Percentiles rank a stretch among this genome's conserved stretches.
These are phyloP conservation scores for Sequoia sempervirens DNA, from an alignment of 75 land plant species.

Conservation along the genomic window DNA sequence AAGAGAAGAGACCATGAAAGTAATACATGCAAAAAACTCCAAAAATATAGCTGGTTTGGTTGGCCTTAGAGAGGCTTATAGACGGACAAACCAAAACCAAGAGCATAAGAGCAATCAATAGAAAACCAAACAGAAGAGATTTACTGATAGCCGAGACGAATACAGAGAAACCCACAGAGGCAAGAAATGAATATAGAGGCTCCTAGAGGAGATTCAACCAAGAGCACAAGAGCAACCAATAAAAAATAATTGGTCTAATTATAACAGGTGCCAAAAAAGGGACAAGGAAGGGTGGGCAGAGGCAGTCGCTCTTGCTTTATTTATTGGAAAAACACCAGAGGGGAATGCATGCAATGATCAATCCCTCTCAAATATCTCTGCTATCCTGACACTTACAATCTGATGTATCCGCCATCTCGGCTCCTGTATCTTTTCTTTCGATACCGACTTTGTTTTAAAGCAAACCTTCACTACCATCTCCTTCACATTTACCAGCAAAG, in stretches of 20 bases:
- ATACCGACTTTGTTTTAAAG: not conserved
- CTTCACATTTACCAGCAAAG: conserved; percentile 11
- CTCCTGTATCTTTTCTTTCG: not conserved
- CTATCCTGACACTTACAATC: not conserved
- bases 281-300: too few species aligned
- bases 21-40: not conserved
- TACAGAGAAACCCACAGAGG: not conserved
- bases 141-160: too few species aligned
- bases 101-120: not conserved
- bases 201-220: too few species aligned
- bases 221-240: too few species aligned
- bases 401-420: not conserved
- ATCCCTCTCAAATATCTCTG: not conserved
- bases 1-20: not conserved
- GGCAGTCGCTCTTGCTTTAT: too few species aligned
- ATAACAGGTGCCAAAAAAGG: too few species aligned
- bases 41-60: not conserved
- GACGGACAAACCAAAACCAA: not conserved
- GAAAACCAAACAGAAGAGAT: too few species aligned
- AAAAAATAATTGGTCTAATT: too few species aligned
- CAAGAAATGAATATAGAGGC: too few species aligned
- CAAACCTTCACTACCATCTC: not conserved
- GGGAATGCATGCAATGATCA: too few species aligned
- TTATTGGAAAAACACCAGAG: too few species aligned
- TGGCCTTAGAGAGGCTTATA: not conserved